Conservation (phyloP, 2,329 filamentous ascomycete genomes). For the Falciphora oryzae region DNA sequence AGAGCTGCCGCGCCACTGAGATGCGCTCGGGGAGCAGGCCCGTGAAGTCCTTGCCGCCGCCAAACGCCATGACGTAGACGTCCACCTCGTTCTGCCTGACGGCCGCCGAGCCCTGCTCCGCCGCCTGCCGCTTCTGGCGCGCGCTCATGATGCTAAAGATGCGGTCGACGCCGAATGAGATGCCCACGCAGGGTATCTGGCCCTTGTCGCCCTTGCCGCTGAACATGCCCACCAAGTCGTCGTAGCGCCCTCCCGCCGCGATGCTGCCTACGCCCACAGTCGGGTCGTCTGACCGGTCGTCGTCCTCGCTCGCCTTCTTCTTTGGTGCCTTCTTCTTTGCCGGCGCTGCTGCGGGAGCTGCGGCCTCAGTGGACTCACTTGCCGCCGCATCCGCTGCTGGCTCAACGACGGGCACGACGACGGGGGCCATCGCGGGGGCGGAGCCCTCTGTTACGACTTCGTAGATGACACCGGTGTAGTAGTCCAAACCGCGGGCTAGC, state of each 20-base stretch:
- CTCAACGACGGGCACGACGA: neutral
- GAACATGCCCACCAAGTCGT: conserved; percentile 93
- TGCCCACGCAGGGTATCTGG: conserved; percentile 83
- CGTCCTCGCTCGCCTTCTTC: conserved; percentile 38
- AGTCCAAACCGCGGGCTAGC: conserved; percentile 63
- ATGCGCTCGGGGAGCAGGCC: conserved; percentile 81
- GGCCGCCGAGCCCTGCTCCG: conserved; percentile 37
- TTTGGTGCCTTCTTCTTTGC: conserved; percentile 31
- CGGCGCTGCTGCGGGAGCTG: neutral
- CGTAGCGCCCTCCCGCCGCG: conserved; percentile 85
- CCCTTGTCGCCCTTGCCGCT: conserved; percentile 65
- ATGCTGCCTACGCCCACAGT: conserved; percentile 80
- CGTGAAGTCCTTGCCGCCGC: conserved; percentile 76
- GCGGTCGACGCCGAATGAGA: conserved; percentile 91
- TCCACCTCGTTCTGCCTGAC: conserved; percentile 67
- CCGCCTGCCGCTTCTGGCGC: conserved; percentile 46
- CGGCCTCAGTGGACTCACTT: neutral
- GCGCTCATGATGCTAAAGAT: conserved; percentile 92
- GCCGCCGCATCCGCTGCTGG: neutral
- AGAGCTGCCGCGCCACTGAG: conserved; percentile 67
- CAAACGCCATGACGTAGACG: conserved; percentile 92
- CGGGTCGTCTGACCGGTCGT: conserved; percentile 72
- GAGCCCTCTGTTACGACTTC: conserved; percentile 56
- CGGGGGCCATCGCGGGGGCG: conserved; percentile 30
- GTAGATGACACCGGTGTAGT: conserved; percentile 74